These are phyloP conservation scores for Erythrophleum ivorense DNA, from an alignment of 331 rosid species.

Conservation along the genomic window DNA sequence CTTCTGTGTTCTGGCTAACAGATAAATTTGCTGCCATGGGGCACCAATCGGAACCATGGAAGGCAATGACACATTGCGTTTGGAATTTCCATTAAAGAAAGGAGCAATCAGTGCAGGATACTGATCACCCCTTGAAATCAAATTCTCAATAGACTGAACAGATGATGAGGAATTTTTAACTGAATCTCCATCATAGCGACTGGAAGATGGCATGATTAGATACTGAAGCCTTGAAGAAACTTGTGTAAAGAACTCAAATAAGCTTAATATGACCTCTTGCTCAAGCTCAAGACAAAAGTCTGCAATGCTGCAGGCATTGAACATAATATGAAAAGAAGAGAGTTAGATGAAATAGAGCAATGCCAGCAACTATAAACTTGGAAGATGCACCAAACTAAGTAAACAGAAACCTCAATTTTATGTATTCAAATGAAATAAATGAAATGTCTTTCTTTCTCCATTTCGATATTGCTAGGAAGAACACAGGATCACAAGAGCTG, in stretches of 20 bases:
- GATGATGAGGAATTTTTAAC: slow-evolving; percentile 49
- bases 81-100: slow-evolving; percentile 44
- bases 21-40: slow-evolving; percentile 95
- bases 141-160: slow-evolving; percentile 47
- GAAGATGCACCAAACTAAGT: slow-evolving; percentile 34
- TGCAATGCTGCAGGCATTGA: slow-evolving; percentile 74
- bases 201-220: slow-evolving; percentile 57
- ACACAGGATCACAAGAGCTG: slow-evolving; percentile 61
- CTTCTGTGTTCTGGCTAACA: slow-evolving; percentile 84
- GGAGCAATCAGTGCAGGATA: slow-evolving; percentile 48
- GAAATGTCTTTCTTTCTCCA: slow-evolving; percentile 94
- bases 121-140: slow-evolving; percentile 48
- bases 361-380: slow-evolving; percentile 3
- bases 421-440: slow-evolving; percentile 84
- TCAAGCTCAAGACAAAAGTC: slow-evolving; percentile 91
- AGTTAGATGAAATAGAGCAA: slow-evolving; percentile 3
- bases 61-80: slow-evolving; percentile 55
- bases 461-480: slow-evolving; percentile 76
- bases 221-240: slow-evolving; percentile 63
- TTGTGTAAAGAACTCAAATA: slow-evolving; percentile 76
- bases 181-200: slow-evolving; percentile 45
- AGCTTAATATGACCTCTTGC: slow-evolving; percentile 87
- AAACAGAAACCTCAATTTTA: slow-evolving; percentile 75
- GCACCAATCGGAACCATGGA: slow-evolving; percentile 89
- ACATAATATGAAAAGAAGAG: slow-evolving; percentile 41